phyloP scores from a whole-genome alignment of 345 rosid genomes.

The Eucalyptus virginea region DNA sequence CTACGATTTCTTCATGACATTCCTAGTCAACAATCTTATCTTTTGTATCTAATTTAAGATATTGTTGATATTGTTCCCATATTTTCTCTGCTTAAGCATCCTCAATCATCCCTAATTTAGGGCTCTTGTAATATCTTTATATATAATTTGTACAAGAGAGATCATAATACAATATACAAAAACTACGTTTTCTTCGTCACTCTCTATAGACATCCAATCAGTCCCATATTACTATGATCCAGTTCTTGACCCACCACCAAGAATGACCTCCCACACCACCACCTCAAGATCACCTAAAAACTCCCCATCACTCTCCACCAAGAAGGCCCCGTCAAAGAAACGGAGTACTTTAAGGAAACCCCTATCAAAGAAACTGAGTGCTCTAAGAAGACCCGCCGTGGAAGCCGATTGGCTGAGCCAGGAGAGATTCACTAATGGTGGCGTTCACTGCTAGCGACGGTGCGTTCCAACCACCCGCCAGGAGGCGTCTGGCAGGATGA shows the following conservation, averaged over 20 bases:
- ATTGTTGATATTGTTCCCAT: too few species aligned
- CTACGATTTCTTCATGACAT: too few species aligned
- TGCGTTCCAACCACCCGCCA: constrained; percentile 13
- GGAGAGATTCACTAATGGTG: neutral
- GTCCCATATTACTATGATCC: neutral
- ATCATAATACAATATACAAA: too few species aligned
- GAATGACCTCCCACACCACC: neutral
- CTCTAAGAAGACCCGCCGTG: neutral
- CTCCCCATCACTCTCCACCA: neutral
- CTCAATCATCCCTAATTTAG: too few species aligned
- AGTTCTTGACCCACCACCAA: neutral
- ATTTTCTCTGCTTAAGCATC: too few species aligned
- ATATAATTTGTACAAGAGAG: too few species aligned
- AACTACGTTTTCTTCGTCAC: too few species aligned
- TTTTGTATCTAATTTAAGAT: too few species aligned
- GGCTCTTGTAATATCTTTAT: too few species aligned
- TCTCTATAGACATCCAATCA: neutral
- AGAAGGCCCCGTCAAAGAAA: neutral
- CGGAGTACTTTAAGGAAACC: neutral
- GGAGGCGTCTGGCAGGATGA: constrained; percentile 9
- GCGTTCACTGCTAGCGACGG: constrained; percentile 11
- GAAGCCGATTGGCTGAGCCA: too few species aligned
- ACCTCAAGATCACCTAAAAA: neutral
- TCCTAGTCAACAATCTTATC: too few species aligned
- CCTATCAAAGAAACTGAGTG: neutral